Evolutionary conservation across 176 grass and related monocot genomes (phyloP).

Genomic region (Triticum aestivum): DNA sequence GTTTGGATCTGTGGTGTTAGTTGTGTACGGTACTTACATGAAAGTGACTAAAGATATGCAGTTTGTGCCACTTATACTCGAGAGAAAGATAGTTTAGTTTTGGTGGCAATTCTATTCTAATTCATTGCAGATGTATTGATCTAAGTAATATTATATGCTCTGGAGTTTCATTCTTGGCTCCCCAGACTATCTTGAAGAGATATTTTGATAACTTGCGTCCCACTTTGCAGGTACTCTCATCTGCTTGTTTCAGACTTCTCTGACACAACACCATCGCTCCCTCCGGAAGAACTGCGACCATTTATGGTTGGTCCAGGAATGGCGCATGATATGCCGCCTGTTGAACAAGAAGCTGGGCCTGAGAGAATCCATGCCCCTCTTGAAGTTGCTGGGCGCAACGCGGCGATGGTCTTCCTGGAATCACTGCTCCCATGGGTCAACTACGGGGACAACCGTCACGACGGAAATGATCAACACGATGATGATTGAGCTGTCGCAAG

Average conservation of each 20-base stretch:
- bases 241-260: conserved; percentile 97
- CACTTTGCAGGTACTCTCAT: conserved; percentile 85
- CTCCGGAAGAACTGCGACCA: conserved; percentile 82
- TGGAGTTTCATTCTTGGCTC: not conserved
- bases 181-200: not conserved
- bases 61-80: not conserved
- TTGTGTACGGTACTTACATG: not conserved
- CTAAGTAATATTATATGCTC: not conserved
- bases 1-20: conserved; percentile 18
- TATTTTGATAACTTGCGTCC: conserved; percentile 19
- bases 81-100: conserved; percentile 20
- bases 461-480: conserved; percentile 38
- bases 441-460: conserved; percentile 56
- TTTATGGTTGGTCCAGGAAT: conserved; percentile 83
- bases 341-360: conserved; percentile 47
- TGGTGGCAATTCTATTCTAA: not conserved
- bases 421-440: conserved; percentile 90
- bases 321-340: conserved; percentile 59
- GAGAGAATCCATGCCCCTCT: conserved; percentile 58
- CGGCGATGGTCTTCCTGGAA: conserved; percentile 75
- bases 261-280: conserved; percentile 75
- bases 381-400: conserved; percentile 70
- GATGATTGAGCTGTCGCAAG: conserved; percentile 16
- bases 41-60: conserved; percentile 9
- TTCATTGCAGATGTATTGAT: not conserved